Evolutionary conservation across 2,329 filamentous ascomycete genomes (phyloP), one percentile per base, ranked within the genome.

Genomic region (Scedosporium boydii): DNA sequence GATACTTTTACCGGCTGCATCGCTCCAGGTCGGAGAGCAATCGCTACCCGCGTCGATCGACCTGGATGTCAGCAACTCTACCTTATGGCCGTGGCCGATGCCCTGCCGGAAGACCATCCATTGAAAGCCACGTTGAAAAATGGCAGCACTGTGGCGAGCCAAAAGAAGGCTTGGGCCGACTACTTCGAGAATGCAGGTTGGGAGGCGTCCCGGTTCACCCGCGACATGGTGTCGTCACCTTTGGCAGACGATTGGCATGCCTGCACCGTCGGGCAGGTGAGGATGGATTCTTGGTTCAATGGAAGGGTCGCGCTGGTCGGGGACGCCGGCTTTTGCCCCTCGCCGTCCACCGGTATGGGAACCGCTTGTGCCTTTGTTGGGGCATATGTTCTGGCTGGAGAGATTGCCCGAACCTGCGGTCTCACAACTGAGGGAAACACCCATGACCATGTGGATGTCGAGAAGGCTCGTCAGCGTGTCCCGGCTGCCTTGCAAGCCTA

Each of bases 331-430:
- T 76, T 76, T 65, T 76, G 74, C 48, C 76, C 78, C 0, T 76
- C 77, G 3, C 74, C 77, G 1, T 67, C 77, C 3, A 77, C 74
- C 0, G 80, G 80, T 1, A 76, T 78, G 73, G 79, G 80, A 2
- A 80, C 77, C 0, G 74, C 74, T 3, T 64, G 70, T 10, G 75
- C 74, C 1, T 67, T 83, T 2, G 67, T 79, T n/a, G 76, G 77
- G 1, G 79, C 78, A 0, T 82, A 84, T 67, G 68, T 82, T 3
- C 72, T 84, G 1, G 80, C 80, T 0, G 80, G 81, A 6, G 80
- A 80, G 65, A 72, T 80, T 26, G 34, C 34, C 34, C 34, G 34
- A 38, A 38, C 6, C 34, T 38, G 34, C 10, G 34, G 34, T 38
- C 10, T 38, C 34, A 38, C 10, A 1, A 4, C 3, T 12, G 34